A percentile compares a stretch with the other conserved stretches of the same genome.
phyloP scores from a whole-genome alignment of 2,329 filamentous ascomycete genomes.

The Calonectria naviculata region DNA sequence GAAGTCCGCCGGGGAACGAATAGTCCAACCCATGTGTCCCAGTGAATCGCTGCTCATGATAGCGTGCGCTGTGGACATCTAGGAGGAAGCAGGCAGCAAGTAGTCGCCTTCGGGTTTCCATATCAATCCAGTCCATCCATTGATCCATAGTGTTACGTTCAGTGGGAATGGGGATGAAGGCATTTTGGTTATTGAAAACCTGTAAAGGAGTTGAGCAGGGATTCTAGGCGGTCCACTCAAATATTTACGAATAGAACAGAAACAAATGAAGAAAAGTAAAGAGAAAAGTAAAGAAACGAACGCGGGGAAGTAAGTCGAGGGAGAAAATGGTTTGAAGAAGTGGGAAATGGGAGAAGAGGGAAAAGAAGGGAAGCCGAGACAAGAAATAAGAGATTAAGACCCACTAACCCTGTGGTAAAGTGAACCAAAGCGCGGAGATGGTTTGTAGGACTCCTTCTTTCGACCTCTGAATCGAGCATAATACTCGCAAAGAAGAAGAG shows the following conservation, averaged over 20 bases:
- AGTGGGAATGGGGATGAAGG: slow-evolving; percentile 35
- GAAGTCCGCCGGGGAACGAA: slow-evolving; percentile 46
- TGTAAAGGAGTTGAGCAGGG: slow-evolving; percentile 48
- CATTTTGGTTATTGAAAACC: slow-evolving; percentile 50
- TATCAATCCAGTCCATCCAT: slow-evolving; percentile 65
- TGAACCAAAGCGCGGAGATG: slow-evolving; percentile 61
- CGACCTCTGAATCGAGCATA: slow-evolving; percentile 66
- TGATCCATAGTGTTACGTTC: slow-evolving; percentile 44
- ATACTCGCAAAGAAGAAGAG: slow-evolving; percentile 65
- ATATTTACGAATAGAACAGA: slow-evolving; percentile 38
- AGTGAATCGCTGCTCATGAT: slow-evolving; percentile 60
- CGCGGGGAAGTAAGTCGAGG: neutral
- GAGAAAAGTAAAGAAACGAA: neutral
- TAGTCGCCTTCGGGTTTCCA: slow-evolving; percentile 64
- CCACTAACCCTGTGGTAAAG: slow-evolving; percentile 66
- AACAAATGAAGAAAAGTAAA: slow-evolving; percentile 35
- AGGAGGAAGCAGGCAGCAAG: slow-evolving; percentile 67
- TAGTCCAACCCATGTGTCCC: slow-evolving; percentile 49
- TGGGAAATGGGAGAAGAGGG: neutral
- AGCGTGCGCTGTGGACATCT: slow-evolving; percentile 66
- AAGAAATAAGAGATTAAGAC: slow-evolving; percentile 35
- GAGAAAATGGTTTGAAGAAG: slow-evolving; percentile 34
- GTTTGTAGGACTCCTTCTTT: slow-evolving; percentile 56
- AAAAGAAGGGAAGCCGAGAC: slow-evolving; percentile 13
- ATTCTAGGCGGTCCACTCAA: slow-evolving; percentile 15